Conservation (phyloP, 2,329 filamentous ascomycete species). For the Hortaea sp. region DNA sequence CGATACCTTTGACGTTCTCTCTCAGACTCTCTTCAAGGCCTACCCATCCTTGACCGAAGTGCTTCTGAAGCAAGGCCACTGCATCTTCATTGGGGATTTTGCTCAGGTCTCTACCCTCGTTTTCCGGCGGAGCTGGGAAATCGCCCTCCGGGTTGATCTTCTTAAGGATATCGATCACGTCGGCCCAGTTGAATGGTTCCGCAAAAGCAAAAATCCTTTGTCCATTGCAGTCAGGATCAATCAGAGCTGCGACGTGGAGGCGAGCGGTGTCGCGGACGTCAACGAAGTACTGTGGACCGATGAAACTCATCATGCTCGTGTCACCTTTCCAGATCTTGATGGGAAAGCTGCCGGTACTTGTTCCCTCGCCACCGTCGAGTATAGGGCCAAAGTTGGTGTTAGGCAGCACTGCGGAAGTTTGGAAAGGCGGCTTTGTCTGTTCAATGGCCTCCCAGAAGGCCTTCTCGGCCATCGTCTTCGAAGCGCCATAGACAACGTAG, state of each 20-base stretch:
- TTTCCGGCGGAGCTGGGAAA: slow-evolving; percentile 10
- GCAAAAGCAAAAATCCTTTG: slow-evolving; percentile 48
- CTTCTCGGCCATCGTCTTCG: slow-evolving; percentile 39
- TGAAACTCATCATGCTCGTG: background rate
- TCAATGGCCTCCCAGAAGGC: slow-evolving; percentile 38
- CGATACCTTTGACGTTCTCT: slow-evolving; percentile 9
- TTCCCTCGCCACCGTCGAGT: slow-evolving; percentile 6
- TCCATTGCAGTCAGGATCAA: slow-evolving; percentile 34
- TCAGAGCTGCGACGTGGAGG: slow-evolving; percentile 43
- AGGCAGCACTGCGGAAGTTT: slow-evolving; percentile 29
- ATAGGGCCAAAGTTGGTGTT: slow-evolving; percentile 15
- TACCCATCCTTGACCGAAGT: slow-evolving; percentile 18
- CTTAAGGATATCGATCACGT: slow-evolving; percentile 30
- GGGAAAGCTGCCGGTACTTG: slow-evolving; percentile 4
- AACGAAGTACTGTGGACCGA: slow-evolving; percentile 27
- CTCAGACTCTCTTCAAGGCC: slow-evolving; percentile 17
- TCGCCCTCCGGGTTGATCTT: slow-evolving; percentile 28
- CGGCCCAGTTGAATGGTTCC: slow-evolving; percentile 37
- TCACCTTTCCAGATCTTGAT: slow-evolving; percentile 12
- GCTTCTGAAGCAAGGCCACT: slow-evolving; percentile 20
- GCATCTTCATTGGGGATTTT: slow-evolving; percentile 18
- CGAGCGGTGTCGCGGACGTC: slow-evolving; percentile 41
- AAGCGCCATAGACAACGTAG: slow-evolving; percentile 33
- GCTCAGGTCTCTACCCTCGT: slow-evolving; percentile 14
- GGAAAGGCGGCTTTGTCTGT: slow-evolving; percentile 35